These are phyloP conservation scores for Fusarium austroafricanum DNA, from an alignment of 2,329 filamentous ascomycete species.

Conservation along the genomic window DNA sequence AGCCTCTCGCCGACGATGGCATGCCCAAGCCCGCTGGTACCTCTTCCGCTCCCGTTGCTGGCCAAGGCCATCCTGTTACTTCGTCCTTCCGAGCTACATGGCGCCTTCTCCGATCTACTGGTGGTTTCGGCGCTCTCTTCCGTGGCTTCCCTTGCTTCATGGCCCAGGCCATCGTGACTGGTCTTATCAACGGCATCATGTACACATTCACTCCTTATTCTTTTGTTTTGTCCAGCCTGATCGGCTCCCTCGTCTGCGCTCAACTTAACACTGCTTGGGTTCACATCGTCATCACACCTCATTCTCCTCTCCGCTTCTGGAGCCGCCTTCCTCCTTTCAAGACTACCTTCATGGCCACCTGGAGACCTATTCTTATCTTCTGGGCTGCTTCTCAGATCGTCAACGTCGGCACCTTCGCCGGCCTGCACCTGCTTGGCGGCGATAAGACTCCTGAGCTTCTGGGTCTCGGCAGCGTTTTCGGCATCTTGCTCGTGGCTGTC, in stretches of 20 bases:
- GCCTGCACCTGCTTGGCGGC: slow-evolving; percentile 60
- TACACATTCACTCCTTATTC: slow-evolving; percentile 59
- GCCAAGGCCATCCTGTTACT: slow-evolving; percentile 53
- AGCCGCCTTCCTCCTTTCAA: slow-evolving; percentile 75
- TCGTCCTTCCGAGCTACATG: slow-evolving; percentile 63
- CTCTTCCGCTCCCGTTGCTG: slow-evolving; percentile 36
- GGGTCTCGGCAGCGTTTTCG: slow-evolving; percentile 56
- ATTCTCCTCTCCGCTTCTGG: slow-evolving; percentile 72
- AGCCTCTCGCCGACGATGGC: slow-evolving; percentile 54
- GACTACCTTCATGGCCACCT: slow-evolving; percentile 74
- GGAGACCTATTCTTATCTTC: slow-evolving; percentile 72
- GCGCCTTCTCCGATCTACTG: slow-evolving; percentile 68
- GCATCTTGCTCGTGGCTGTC: slow-evolving; percentile 60
- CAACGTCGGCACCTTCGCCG: slow-evolving; percentile 57
- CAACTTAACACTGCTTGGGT: slow-evolving; percentile 84
- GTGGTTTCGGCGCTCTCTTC: slow-evolving; percentile 74
- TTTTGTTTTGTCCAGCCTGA: slow-evolving; percentile 56
- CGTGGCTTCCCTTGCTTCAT: slow-evolving; percentile 71
- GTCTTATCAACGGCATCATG: slow-evolving; percentile 59
- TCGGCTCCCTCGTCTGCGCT: slow-evolving; percentile 66
- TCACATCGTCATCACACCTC: slow-evolving; percentile 83
- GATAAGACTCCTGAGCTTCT: slow-evolving; percentile 41
- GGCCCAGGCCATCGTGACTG: slow-evolving; percentile 51
- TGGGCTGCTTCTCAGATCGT: slow-evolving; percentile 68
- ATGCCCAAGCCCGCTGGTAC: slow-evolving; percentile 50